These are phyloP conservation scores for Paraleonurus japonicus DNA, from an alignment of 257 asterid species.

Conservation along the genomic window DNA sequence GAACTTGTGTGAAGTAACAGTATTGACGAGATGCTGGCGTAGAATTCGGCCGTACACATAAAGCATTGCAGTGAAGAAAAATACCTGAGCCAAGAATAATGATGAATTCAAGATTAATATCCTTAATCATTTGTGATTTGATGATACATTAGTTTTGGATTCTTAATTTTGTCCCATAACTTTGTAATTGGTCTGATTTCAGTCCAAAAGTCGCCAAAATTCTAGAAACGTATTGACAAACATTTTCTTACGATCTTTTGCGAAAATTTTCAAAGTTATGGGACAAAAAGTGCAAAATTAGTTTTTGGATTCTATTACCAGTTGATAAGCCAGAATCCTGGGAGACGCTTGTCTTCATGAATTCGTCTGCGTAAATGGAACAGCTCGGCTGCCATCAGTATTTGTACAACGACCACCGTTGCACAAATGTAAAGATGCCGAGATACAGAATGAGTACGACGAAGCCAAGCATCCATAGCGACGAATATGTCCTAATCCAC, in stretches of 20 bases:
- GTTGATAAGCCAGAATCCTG: constrained; percentile 66
- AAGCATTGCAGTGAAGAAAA: constrained; percentile 75
- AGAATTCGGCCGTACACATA: constrained; percentile 67
- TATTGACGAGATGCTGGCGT: constrained; percentile 52
- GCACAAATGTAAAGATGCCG: constrained; percentile 70
- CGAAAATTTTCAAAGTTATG: too few species aligned
- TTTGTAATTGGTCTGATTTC: too few species aligned
- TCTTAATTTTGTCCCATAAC: too few species aligned
- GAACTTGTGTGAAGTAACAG: constrained; percentile 50
- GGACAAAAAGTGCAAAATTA: too few species aligned
- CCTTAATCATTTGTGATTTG: too few species aligned
- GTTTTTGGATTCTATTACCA: too few species aligned
- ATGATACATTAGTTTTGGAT: too few species aligned
- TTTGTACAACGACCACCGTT: constrained; percentile 59
- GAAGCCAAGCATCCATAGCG: constrained; percentile 65
- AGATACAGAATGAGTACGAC: constrained; percentile 45
- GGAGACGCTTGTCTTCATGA: constrained; percentile 62
- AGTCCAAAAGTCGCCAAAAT: too few species aligned
- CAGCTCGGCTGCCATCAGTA: constrained; percentile 61
- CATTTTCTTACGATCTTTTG: too few species aligned
- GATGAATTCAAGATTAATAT: background rate
- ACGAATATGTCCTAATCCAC: constrained; percentile 62
- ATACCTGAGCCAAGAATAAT: constrained; percentile 40
- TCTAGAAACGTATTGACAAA: too few species aligned
- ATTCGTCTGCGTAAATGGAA: constrained; percentile 58